phyloP scores from a whole-genome alignment of 2,329 filamentous ascomycete genomes.

The Alternaria atra region DNA sequence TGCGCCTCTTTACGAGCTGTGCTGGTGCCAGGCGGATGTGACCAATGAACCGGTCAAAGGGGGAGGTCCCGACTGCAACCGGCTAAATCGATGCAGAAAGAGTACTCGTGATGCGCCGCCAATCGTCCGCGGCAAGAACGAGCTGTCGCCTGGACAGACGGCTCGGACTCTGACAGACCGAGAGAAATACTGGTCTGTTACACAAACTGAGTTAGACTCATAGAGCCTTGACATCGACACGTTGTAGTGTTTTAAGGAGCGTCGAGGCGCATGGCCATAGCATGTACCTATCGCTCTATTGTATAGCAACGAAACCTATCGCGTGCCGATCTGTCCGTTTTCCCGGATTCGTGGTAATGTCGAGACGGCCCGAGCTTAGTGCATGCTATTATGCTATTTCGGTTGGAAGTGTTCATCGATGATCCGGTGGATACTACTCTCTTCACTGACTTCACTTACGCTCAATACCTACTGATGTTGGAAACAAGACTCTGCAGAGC shows the following conservation, averaged over 20 bases:
- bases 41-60: constrained; percentile 2
- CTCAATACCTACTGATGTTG: neutral
- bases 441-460: neutral
- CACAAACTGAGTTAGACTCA: neutral
- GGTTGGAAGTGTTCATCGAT: neutral
- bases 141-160: neutral
- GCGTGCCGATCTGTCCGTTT: neutral
- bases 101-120: constrained; percentile 1
- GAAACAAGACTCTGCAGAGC: neutral
- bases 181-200: neutral
- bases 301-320: neutral
- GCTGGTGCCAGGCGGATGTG: neutral
- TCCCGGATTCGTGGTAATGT: neutral
- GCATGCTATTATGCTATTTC: neutral
- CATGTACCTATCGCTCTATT: neutral
- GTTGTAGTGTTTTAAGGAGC: neutral
- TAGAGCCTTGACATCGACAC: neutral
- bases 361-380: neutral
- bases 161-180: neutral
- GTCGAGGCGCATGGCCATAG: neutral
- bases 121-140: neutral
- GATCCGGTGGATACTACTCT: neutral
- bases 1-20: neutral
- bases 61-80: neutral
- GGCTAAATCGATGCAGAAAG: constrained; percentile 11